Conservation (phyloP, 441 rosid genomes). For the Geranium incanum region DNA sequence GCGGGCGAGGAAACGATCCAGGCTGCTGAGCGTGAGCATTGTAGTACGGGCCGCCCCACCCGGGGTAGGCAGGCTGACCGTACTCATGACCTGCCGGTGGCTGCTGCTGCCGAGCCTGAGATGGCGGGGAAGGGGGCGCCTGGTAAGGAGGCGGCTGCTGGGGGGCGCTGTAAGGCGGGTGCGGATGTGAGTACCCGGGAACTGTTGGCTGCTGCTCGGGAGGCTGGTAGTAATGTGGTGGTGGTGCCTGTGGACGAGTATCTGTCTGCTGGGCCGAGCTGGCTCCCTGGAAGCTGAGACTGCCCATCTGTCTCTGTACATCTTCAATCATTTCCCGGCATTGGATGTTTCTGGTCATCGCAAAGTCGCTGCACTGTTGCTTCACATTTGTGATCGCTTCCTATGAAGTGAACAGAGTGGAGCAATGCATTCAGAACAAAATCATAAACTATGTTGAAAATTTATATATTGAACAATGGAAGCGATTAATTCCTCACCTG, state of each 20-base stretch:
- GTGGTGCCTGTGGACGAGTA: constrained; percentile 44
- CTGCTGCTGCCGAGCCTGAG: constrained; percentile 52
- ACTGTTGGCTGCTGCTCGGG: constrained; percentile 54
- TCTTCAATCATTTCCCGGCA: constrained; percentile 95
- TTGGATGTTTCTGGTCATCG: constrained; percentile 90
- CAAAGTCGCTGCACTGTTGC: constrained; percentile 96
- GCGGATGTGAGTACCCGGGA: constrained; percentile 50
- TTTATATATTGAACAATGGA: too few relatives aligned
- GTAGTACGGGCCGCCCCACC: constrained; percentile 86
- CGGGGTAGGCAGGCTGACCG: constrained; percentile 84
- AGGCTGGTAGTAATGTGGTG: constrained; percentile 45
- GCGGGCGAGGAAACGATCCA: constrained; percentile 59
- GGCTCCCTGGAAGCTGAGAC: constrained; percentile 71
- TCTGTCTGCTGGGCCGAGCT: constrained; percentile 39
- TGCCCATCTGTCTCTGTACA: constrained; percentile 80
- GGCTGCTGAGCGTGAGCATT: constrained; percentile 62
- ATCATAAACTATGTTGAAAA: too few relatives aligned
- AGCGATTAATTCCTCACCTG: constrained; percentile 41
- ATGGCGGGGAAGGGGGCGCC: constrained; percentile 50
- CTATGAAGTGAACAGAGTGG: constrained; percentile 30
- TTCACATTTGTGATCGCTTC: constrained; percentile 87
- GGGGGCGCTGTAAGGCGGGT: constrained; percentile 42
- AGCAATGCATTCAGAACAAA: neutral
- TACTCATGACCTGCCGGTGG: constrained; percentile 55
- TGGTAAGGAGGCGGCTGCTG: constrained; percentile 58